phyloP scores from a whole-genome alignment of 345 rosid species.

The Rhodamnia rubescens region DNA sequence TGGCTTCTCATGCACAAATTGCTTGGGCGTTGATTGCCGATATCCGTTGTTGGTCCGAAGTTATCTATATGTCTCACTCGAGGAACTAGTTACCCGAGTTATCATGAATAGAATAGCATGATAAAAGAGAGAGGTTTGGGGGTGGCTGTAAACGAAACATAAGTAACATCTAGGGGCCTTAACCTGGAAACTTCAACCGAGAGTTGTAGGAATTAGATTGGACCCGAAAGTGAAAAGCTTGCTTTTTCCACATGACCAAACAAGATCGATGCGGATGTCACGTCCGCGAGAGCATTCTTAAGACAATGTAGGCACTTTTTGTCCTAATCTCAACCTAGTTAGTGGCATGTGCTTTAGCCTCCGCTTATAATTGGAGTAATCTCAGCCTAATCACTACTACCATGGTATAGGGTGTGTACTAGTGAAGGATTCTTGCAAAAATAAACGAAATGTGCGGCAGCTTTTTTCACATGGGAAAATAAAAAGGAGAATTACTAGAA shows the following conservation, averaged over 20 bases:
- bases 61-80: neutral
- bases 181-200: neutral
- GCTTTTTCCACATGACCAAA: neutral
- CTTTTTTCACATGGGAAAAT: too few relatives aligned
- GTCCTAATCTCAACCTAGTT: neutral
- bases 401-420: too few relatives aligned
- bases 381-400: neutral
- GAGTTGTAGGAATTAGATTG: neutral
- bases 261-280: neutral
- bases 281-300: neutral
- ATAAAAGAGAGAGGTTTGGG: neutral
- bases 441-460: too few relatives aligned
- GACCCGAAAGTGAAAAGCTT: neutral
- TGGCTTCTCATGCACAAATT: neutral
- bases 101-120: neutral
- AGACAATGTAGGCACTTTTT: neutral
- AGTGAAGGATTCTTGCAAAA: too few relatives aligned
- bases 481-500: too few relatives aligned
- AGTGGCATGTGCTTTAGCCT: neutral
- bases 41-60: neutral
- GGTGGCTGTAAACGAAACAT: neutral
- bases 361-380: neutral
- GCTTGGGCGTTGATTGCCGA: fast-evolving
- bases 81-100: neutral
- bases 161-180: neutral